Evolutionary conservation across 2,329 filamentous ascomycete genomes (phyloP), one percentile per base, ranked within the genome.

Genomic region (Capronia americana): DNA sequence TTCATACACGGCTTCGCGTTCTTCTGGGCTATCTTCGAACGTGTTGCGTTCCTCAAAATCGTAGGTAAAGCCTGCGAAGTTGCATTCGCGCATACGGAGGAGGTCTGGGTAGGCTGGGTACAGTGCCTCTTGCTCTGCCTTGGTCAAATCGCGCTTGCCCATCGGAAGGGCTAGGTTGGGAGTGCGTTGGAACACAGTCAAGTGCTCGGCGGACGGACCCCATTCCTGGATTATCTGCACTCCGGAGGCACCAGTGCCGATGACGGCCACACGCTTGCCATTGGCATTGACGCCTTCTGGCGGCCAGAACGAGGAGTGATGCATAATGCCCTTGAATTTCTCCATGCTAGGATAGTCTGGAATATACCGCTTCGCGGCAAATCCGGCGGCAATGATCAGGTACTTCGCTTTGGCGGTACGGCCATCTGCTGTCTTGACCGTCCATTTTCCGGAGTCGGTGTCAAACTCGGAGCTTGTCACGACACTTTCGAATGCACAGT

Each of bases 131-230:
- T 82, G 80, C 69, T 85, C 83, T 65, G 82, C 80, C 11, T 74
- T 75, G 1, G 80, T 81, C 46, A 88, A 74, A 0, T 78, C 65
- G 2, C 78, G 77, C 65, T 85, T 81, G 2, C 81, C 79, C 86
- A 91, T 89, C 0, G 87, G 87, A 0, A 90, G 72, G 0, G 86
- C 85, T 3, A 88, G 76, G 69, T 90, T 91, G 0, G 89, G 88
- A 0, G 87, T 90, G 11, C 89, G 83, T 71, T 90, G 87, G 75
- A 90, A 79, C 0, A 78, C 74, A 2, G 77, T 82, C 26, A 91
- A 69, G 1, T 83, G 76, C 5, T 79, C 81, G 0, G 83, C 86
- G 12, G 80, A 74, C 2, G 84, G 84, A 1, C 83, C 85, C 75
- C 84, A 85, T 61, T 86, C 87, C 69, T 91, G 88, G 0, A 84